These are phyloP conservation scores for Triticum timopheevii DNA, from an alignment of 176 grass and related monocot genomes.

Conservation along the genomic window DNA sequence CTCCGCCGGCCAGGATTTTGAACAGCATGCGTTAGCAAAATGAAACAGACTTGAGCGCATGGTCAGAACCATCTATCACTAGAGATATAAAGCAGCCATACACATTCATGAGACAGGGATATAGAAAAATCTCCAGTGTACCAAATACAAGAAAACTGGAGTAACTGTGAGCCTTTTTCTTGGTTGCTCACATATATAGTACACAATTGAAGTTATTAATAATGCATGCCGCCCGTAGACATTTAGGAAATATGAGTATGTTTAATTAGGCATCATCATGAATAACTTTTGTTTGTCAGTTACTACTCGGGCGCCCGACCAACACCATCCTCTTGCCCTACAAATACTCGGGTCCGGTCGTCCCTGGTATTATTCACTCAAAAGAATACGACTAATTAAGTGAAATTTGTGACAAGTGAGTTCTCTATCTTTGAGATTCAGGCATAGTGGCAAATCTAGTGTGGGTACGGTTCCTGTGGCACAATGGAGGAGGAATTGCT, in stretches of 20 bases:
- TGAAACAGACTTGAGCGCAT: neutral
- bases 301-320: neutral
- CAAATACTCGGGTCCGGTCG: neutral
- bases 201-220: neutral
- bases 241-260: neutral
- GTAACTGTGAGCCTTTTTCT: neutral
- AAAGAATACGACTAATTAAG: too few species aligned
- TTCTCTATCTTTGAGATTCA: neutral
- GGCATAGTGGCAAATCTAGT: neutral
- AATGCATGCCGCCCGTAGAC: neutral
- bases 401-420: neutral
- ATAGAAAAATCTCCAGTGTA: neutral
- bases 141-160: neutral
- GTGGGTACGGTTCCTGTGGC: neutral
- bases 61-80: too few species aligned
- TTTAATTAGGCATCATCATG: neutral
- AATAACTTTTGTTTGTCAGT: neutral
- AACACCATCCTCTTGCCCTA: neutral
- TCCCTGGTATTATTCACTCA: neutral
- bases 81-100: neutral
- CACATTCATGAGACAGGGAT: neutral
- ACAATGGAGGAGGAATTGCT: neutral
- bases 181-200: neutral
- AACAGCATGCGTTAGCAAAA: neutral
- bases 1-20: neutral